Evolutionary conservation across 1,139 yeast genomes (phyloP), one percentile per base, ranked within the genome.

Genomic region (Suhomyces maxii): DNA sequence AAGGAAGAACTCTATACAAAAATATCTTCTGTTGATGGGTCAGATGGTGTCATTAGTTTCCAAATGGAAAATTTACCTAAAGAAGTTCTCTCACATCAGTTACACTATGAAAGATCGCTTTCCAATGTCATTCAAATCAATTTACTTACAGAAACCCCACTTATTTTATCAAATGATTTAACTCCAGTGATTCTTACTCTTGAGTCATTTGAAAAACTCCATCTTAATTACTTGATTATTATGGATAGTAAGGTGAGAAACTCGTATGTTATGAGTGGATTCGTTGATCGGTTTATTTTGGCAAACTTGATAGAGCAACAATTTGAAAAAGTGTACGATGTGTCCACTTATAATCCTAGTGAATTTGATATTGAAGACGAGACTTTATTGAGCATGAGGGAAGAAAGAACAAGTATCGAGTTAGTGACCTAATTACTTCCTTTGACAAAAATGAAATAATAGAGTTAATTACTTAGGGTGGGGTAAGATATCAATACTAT

Each of bases 61-160:
- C 69, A 65, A 48, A 50, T 65, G 2, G 47, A 55, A 1, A 50
- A 59, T 31, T 40, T 60, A 23, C 59, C 65, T 1, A 41, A 46
- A 6, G 49, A 51, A 3, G 54, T 62, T 1, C 45, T 65, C 11
- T 62, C 72, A 3, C 61, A 58, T 42, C 71, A 65, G 49, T 42
- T 61, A 26, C 60, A 60, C 30, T 59, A 58, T 44, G 71, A 69
- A 47, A 59, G 57, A 36, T 42, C 52, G 26, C 44, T 57, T 2
- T 26, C 44, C 5, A 37, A 45, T 6, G 28, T 59, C 7, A 34
- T 52, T 1, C 55, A 53, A 34, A 32, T 87, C 53, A 91, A 86
- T 58, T 80, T 93, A 50, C 96, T 89, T 61, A 86, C 90, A 34
- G 89, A 96, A 44, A 86, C 87, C 61, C 80, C 82, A 50, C 78